Percentiles rank a stretch among this genome's conserved stretches.
Evolutionary conservation across 1,139 yeast species (phyloP).

Genomic region (Meyerozyma elateridarum): DNA sequence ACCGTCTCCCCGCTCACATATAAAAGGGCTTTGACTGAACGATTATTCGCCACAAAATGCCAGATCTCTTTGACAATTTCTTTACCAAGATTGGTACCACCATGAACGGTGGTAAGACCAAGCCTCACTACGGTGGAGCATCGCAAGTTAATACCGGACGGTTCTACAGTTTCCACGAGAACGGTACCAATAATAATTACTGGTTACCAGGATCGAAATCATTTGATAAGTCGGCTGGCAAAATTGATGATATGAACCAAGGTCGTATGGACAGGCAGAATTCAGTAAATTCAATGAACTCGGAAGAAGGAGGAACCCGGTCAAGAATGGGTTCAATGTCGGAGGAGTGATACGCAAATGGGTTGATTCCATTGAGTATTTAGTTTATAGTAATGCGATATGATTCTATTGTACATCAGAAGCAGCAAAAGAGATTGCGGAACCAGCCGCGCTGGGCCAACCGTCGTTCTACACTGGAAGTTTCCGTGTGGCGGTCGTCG

Average conservation of each 20-base stretch:
- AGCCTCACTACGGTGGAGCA: conserved; percentile 26
- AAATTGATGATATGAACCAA: background rate
- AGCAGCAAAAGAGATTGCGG: conserved; percentile 12
- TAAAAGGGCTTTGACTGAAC: no score
- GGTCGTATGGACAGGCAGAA: conserved; percentile 3
- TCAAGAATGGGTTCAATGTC: conserved; percentile 1
- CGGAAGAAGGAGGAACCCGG: conserved; percentile 4
- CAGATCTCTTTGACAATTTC: conserved; percentile 41
- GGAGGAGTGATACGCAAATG: conserved; percentile 2
- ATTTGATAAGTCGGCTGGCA: conserved; percentile 1
- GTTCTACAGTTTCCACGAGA: conserved; percentile 33
- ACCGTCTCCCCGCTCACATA: no score
- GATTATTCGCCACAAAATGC: no score
- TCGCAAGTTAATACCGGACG: conserved; percentile 37
- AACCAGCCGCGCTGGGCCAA: conserved; percentile 11
- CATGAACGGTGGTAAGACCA: conserved; percentile 32
- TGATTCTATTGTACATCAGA: no score
- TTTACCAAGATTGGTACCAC: conserved; percentile 28
- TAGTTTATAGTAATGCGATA: no score
- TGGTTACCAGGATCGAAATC: conserved; percentile 30
- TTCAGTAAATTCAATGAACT: conserved; percentile 5
- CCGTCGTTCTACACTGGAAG: conserved; percentile 12
- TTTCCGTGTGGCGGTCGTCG: conserved; percentile 11
- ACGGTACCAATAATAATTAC: conserved; percentile 35
- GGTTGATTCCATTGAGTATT: no score